phyloP scores from a whole-genome alignment of 345 rosid species.

The Citrus australasica region DNA sequence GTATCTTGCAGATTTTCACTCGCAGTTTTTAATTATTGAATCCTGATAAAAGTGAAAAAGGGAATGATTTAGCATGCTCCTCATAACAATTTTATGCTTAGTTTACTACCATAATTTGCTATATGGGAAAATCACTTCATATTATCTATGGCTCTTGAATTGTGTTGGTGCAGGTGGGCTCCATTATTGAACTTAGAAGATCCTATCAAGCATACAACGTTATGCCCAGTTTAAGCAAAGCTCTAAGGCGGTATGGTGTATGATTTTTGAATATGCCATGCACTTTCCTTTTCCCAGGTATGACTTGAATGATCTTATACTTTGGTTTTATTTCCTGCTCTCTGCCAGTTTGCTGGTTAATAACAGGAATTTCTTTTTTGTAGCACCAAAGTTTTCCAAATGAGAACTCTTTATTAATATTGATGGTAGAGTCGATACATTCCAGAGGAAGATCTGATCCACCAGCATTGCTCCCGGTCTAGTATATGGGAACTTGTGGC shows the following conservation, averaged over 20 bases:
- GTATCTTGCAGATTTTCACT: background rate
- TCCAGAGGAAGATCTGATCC: background rate
- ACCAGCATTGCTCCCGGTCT: background rate
- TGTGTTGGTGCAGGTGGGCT: conserved; percentile 67
- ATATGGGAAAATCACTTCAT: background rate
- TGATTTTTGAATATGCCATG: conserved; percentile 21
- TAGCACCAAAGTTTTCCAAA: background rate
- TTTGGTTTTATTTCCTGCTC: background rate
- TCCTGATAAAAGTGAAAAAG: background rate
- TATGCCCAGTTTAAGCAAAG: conserved; percentile 94
- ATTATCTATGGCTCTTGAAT: background rate
- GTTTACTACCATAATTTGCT: background rate
- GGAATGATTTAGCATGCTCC: background rate
- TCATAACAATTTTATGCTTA: background rate
- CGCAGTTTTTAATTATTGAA: background rate
- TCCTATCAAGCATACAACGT: conserved; percentile 96
- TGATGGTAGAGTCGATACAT: background rate
- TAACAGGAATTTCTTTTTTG: background rate
- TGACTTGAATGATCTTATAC: background rate
- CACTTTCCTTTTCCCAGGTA: conserved; percentile 13
- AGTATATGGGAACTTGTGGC: background rate
- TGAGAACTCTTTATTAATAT: background rate
- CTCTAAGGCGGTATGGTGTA: conserved; percentile 76
- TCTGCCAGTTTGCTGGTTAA: background rate
- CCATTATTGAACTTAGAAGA: conserved; percentile 92